Base-by-base conservation (phyloP, 129 eudicot species). In the Arctium minus region DNA sequence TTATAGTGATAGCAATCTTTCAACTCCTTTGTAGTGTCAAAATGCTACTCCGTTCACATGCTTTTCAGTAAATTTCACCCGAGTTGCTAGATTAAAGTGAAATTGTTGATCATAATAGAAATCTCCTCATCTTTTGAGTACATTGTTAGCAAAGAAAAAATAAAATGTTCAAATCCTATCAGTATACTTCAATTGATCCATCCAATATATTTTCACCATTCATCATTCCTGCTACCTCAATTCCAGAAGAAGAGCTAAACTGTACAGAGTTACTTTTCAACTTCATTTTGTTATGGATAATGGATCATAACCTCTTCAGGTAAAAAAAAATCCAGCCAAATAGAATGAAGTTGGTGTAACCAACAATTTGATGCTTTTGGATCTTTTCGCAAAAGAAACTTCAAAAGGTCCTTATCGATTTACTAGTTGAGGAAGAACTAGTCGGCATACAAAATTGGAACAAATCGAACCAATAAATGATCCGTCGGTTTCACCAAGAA, bases 1-100 rank as follows among this genome's bases (percentile, higher is more conserved):
- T 79, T 79, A 40, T 40, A n/a, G 64, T 71, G 33, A 69, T 70
- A 79, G 37, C 44, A 70, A 7, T 32, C 76, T 69, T 79, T 70
- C 68, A 70, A 79, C 33, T 42, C 82, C 69, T 30, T 70, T 80
- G 6, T 70, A 27, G 36, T 10, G 67, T 40, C 48, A 38, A 32
- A 40, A 67, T 39, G 31, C 37, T 35, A 65, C 42, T 40, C 42
- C 32, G 5, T 35, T 70, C 10, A 79, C 69, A 33, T 46, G 42
- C 35, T 15, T 68, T 48, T 46, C 12, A 3, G 22, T n/a, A 33
- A 48, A 70, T 44, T 80, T 46, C 73, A 78, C 36, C 73, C 73
- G 65, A 64, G 62, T 64, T 46, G 62, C 38, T 22, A 11, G 62
- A 78, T 35, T 78, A 64, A 78, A 78, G 62, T 62, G 62, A 78